Conservation (phyloP, 2,329 filamentous ascomycete genomes). For the Hymenoscyphus fraxineus region DNA sequence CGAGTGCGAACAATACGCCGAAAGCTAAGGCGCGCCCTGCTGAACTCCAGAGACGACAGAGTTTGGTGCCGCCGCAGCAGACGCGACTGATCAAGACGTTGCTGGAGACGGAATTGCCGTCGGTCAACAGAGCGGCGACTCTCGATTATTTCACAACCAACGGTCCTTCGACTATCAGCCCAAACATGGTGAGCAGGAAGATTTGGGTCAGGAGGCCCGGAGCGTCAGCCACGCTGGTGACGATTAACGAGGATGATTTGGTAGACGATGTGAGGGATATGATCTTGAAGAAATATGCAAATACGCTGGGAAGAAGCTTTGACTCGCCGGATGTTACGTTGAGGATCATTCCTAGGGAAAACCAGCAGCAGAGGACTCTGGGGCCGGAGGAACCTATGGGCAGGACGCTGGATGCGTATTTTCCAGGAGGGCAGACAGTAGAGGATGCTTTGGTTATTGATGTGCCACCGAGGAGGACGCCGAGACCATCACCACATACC, state of each 20-base stretch:
- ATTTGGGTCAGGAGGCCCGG: slow-evolving; percentile 91
- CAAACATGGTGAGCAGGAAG: slow-evolving; percentile 65
- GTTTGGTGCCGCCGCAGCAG: slow-evolving; percentile 44
- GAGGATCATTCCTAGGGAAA: slow-evolving; percentile 69
- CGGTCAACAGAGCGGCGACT: slow-evolving; percentile 34
- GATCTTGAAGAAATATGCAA: slow-evolving; percentile 89
- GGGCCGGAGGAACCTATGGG: slow-evolving; percentile 84
- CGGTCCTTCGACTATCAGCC: slow-evolving; percentile 31
- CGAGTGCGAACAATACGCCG: slow-evolving; percentile 8
- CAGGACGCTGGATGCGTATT: slow-evolving; percentile 75
- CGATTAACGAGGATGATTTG: slow-evolving; percentile 80
- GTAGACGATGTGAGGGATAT: slow-evolving; percentile 93
- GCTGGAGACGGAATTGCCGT: slow-evolving; percentile 41
- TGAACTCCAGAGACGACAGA: slow-evolving; percentile 37
- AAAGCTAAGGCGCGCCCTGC: slow-evolving; percentile 21
- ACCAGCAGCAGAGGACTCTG: slow-evolving; percentile 62
- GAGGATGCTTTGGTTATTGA: slow-evolving; percentile 92
- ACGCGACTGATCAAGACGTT: slow-evolving; percentile 49
- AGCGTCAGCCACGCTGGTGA: slow-evolving; percentile 81
- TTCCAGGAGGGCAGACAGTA: slow-evolving; percentile 79
- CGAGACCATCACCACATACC: slow-evolving; percentile 70
- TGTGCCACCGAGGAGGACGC: slow-evolving; percentile 70
- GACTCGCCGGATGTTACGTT: slow-evolving; percentile 87
- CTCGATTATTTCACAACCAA: slow-evolving; percentile 34
- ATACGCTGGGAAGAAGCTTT: slow-evolving; percentile 82